These are phyloP conservation scores for Lipomyces spencermartinsiae DNA, from an alignment of 805 yeast species.

Conservation along the genomic window DNA sequence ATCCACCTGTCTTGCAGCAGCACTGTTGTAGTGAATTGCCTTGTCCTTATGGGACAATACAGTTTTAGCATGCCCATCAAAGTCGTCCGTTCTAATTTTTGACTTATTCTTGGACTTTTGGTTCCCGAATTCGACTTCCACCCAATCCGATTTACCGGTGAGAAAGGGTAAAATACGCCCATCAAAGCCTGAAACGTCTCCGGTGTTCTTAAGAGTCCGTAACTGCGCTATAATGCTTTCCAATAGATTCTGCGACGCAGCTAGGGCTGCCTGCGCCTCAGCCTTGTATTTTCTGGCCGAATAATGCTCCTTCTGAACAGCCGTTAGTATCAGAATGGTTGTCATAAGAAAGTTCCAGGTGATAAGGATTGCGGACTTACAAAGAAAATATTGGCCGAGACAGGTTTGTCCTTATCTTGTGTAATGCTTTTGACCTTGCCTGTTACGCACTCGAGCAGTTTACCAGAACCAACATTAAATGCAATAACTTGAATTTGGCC, in stretches of 20 bases:
- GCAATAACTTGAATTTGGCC: conserved; percentile 24
- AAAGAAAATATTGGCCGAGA: conserved; percentile 23
- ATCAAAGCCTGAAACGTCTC: conserved; percentile 16
- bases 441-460: conserved; percentile 30
- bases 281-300: conserved; percentile 17
- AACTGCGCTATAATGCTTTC: conserved; percentile 13
- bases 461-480: conserved; percentile 29
- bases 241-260: conserved; percentile 7
- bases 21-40: conserved; percentile 10
- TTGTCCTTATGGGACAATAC: not conserved
- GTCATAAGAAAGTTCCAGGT: not conserved
- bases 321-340: not conserved
- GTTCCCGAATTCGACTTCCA: not conserved
- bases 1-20: conserved; percentile 38
- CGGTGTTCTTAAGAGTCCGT: not conserved
- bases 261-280: not conserved
- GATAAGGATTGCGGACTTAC: conserved; percentile 9
- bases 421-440: conserved; percentile 26
- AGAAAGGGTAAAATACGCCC: conserved; percentile 7
- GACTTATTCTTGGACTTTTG: not conserved
- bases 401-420: not conserved
- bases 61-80: not conserved
- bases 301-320: conserved; percentile 9
- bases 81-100: not conserved
- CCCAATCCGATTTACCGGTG: conserved; percentile 18